Evolutionary conservation across 2,329 filamentous ascomycete genomes (phyloP).

Genomic region (Paracorniculantispora psalliotae): DNA sequence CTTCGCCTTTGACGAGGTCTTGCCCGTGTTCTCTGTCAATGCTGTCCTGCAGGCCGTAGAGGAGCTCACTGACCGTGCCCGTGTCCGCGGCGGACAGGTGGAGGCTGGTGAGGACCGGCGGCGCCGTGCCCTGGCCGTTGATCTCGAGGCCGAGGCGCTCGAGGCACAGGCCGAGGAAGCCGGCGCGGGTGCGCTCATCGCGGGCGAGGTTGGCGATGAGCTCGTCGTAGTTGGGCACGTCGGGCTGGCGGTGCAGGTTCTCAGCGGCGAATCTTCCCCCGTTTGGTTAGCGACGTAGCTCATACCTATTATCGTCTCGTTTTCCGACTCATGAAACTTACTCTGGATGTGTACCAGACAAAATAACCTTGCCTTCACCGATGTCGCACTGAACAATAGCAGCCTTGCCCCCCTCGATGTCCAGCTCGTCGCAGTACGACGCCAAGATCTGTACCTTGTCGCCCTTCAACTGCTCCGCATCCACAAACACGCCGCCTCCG

Average conservation of each 20-base stretch:
- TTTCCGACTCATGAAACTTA: constrained; percentile 41
- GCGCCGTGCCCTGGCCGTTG: constrained; percentile 60
- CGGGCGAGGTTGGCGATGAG: constrained; percentile 62
- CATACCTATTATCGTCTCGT: too few species aligned
- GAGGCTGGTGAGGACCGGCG: constrained; percentile 75
- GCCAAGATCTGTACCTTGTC: constrained; percentile 76
- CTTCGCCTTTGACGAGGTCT: constrained; percentile 72
- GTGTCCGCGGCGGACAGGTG: constrained; percentile 71
- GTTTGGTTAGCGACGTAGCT: constrained; percentile 14
- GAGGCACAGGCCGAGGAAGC: constrained; percentile 76
- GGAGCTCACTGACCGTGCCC: constrained; percentile 60
- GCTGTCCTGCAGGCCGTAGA: constrained; percentile 62
- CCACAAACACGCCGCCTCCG: constrained; percentile 88
- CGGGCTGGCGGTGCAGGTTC: constrained; percentile 66
- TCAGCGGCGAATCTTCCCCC: constrained; percentile 69
- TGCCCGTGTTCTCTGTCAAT: constrained; percentile 61
- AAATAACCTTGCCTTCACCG: constrained; percentile 70
- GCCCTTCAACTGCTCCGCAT: constrained; percentile 58
- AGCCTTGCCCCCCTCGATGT: constrained; percentile 73
- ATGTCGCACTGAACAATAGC: constrained; percentile 81
- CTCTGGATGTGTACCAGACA: constrained; percentile 93
- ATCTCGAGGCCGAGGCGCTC: constrained; percentile 77
- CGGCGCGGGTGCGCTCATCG: constrained; percentile 64
- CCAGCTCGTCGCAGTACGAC: constrained; percentile 67
- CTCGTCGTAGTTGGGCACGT: constrained; percentile 63